Percentiles rank a stretch among this genome's conserved stretches.
Conservation (phyloP, 164 flowering plant species). For the Stephania yunnanensis region DNA sequence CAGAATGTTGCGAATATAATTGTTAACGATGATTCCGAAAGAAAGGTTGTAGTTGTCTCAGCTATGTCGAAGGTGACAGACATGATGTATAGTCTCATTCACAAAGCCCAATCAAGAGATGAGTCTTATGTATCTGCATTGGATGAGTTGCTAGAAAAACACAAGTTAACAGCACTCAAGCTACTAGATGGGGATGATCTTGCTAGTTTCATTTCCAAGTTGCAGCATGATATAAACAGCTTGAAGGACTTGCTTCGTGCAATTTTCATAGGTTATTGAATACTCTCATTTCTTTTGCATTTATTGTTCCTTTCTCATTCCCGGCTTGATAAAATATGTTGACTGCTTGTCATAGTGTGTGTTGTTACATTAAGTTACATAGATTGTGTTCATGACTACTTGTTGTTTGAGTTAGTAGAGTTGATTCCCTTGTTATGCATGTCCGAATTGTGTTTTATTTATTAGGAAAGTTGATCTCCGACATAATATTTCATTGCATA, state of each 20-base stretch:
- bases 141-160: constrained; percentile 79
- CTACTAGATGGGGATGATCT: constrained; percentile 80
- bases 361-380: too few relatives aligned
- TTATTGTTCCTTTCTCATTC: background rate
- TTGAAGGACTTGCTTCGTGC: constrained; percentile 94
- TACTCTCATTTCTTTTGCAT: background rate
- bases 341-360: too few relatives aligned
- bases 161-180: constrained; percentile 59
- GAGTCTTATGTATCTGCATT: constrained; percentile 68
- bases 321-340: too few relatives aligned
- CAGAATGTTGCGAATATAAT: constrained; percentile 76
- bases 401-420: too few relatives aligned
- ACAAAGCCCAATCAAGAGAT: constrained; percentile 82
- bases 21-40: constrained; percentile 59
- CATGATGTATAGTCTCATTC: constrained; percentile 86
- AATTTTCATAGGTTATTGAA: constrained; percentile 67
- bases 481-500: too few relatives aligned
- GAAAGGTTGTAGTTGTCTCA: constrained; percentile 89
- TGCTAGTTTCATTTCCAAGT: constrained; percentile 47
- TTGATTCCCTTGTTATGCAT: too few relatives aligned
- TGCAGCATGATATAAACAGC: constrained; percentile 69
- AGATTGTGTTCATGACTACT: too few relatives aligned
- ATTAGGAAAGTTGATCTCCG: too few relatives aligned
- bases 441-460: too few relatives aligned
- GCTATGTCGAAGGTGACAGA: constrained; percentile 98